Evolutionary conservation across 345 rosid species (phyloP), one percentile per base, ranked within the genome.

Genomic region (Lagerstroemia speciosa): DNA sequence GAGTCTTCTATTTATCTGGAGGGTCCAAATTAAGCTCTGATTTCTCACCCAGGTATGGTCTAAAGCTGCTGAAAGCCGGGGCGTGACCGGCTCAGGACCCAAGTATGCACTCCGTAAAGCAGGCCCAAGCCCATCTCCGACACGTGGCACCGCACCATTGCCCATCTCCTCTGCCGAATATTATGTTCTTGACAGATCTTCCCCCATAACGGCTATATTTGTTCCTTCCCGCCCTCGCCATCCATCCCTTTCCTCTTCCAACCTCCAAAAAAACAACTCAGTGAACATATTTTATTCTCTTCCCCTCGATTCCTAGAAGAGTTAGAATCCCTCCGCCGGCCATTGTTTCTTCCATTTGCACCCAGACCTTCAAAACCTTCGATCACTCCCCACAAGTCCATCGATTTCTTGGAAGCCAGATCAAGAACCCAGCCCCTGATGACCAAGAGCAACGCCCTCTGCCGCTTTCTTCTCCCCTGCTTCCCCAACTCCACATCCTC

Each of bases 381-480:
- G 10, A n/a, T n/a, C 60, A 8, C 11, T 24, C 60, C 14, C 60
- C 29, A 7, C 8, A 19, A 48, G 6, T 48, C 55, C 0, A 48
- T 9, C 55, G 7, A 19, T 19, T 48, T 20, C 55, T 20, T 24
- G 24, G 55, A 48, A 48, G 20, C 55, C 55, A n/a, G 55, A 48
- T 20, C 55, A 48, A 48, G 55, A 48, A 20, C 46, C 22, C 53
- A 48, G 36, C 22, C 9, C 67, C 69, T 52, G 34, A 89, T 87
- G 96, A 73, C 87, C 30, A 88, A 84, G 79, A 82, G 83, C 78
- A 80, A 83, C 83, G 57, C 78, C 72, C 89, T 90, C 88, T 83
- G 96, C 79, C 92, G 89, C 55, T 74, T 78, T 80, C 75, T 87
- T 78, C 89, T 87, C 71, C 88, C 93, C 27, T 87, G 97, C 55